phyloP scores from a whole-genome alignment of 768 basidiomycete genomes.

The Naganishia friedmannii region DNA sequence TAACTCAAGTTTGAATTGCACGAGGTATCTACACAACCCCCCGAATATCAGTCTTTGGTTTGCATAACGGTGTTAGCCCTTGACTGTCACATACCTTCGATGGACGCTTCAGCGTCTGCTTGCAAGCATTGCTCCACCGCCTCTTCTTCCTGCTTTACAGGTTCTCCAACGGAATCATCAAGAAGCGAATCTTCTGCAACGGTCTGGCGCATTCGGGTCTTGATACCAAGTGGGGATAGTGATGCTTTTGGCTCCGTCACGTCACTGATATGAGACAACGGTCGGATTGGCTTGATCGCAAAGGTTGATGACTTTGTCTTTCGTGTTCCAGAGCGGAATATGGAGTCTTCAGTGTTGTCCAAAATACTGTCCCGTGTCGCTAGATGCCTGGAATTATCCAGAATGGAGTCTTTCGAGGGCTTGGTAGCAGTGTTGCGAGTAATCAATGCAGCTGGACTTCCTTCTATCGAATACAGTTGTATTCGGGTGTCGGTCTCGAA shows the following conservation, averaged over 20 bases:
- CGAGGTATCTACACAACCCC: neutral
- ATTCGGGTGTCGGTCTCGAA: constrained; percentile 41
- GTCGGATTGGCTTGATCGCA: constrained; percentile 11
- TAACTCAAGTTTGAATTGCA: neutral
- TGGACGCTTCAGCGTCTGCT: neutral
- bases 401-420: constrained; percentile 20
- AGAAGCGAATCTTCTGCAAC: too few species aligned
- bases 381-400: constrained; percentile 6
- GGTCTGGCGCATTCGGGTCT: neutral
- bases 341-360: constrained; percentile 19
- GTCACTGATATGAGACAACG: constrained; percentile 14
- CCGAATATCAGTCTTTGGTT: neutral
- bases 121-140: neutral
- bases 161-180: neutral
- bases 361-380: constrained; percentile 8
- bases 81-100: neutral
- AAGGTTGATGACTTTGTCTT: neutral
- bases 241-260: neutral
- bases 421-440: neutral
- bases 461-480: constrained; percentile 23
- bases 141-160: neutral
- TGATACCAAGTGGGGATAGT: constrained; percentile 1
- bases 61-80: neutral
- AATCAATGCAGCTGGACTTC: neutral
- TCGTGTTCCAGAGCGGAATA: constrained; percentile 9